Evolutionary conservation across 1,284 basidiomycete species (phyloP), one percentile per base, ranked within the genome.

Genomic region (Gymnopus androsaceus): DNA sequence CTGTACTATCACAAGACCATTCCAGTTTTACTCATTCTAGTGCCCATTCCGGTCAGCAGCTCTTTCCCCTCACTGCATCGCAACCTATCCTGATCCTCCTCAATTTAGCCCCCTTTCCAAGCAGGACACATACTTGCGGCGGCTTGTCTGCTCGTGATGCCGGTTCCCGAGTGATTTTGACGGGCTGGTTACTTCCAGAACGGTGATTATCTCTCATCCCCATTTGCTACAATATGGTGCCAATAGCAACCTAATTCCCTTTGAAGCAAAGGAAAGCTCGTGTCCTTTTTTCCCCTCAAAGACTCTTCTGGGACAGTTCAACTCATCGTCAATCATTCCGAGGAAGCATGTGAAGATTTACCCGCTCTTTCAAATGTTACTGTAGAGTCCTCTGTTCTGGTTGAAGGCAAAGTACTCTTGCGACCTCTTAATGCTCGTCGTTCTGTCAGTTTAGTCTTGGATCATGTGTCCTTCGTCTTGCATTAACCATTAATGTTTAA

Each of bases 211-310:
- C 64, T 66, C 19, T 61, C 51, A 48, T 48, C 66, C 64, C 66
- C 63, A 65, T 73, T 66, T 67, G 62, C 66, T 60, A n/a, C n/a
- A n/a, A 59, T 54, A 37, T 44, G 44, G 48, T 60, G 47, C 61
- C 49, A 62, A 55, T 63, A 51, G 57, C 64, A 55, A 66, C 66
- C 73, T 63, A 73, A 65, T 65, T 57, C 70, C 71, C 66, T 60
- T 64, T 70, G 63, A 73, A 91, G 88, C 46, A 88, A 87, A 71
- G 79, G 86, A 75, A 72, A 86, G 81, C 72, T 75, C 71, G 62
- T 92, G 66, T 88, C 88, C 50, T 93, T 94, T 75, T 85, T 87
- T 72, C 87, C 87, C 21, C 78, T 97, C 63, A 88, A 85, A 63
- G 92, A 95, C 69, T 78, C 85, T 46, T 80, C 81, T 58, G 90